Base-by-base conservation (phyloP, 2,329 filamentous ascomycete species). In the Xylariaceae sp. region DNA sequence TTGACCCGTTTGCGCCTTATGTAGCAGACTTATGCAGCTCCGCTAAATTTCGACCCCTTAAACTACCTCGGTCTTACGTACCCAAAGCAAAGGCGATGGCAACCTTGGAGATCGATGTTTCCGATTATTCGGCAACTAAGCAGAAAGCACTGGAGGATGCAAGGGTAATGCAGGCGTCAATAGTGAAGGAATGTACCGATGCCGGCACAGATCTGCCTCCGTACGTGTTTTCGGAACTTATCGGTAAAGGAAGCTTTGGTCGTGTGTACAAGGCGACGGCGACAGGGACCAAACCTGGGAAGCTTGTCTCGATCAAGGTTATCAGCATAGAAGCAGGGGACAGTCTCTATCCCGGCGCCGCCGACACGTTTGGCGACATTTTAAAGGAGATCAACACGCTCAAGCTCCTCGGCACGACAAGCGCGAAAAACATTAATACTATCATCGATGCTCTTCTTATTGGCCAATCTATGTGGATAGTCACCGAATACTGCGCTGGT, bases 401-500 rank as follows among this genome's bases (percentile, higher is more conserved):
- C 45, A 86, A 90, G 67, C 79, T 90, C 55, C 79, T 96, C 47
- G 87, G 88, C 67, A 87, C 91, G 64, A 89, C 83, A 63, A 88
- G 87, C 44, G 90, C 90, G 16, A 83, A 84, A 64, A 94, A 94
- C 69, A 87, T 96, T 75, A 95, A 94, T 71, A 83, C 87, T 65
- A 88, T 94, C 48, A 87, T 93, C 65, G 90, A 93, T 63, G 90
- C 90, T 3, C 81, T 93, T 17, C 86, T 89, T 7, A 85, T 94
- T 33, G 89, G 89, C 37, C 87, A 89, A 65, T 85, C 91, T 58
- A 87, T 96, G 77, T 96, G 91, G 91, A 91, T 95, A 78, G 86
- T 95, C 53, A 93, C 89, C 58, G 90, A 95, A 75, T 92, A 93
- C 73, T 93, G 91, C 66, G 90, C 89, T 5, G 91, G 91, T 60